Evolutionary conservation across 2,329 filamentous ascomycete species (phyloP), one percentile per base, ranked within the genome.

Genomic region (Triangularia verruculosa): DNA sequence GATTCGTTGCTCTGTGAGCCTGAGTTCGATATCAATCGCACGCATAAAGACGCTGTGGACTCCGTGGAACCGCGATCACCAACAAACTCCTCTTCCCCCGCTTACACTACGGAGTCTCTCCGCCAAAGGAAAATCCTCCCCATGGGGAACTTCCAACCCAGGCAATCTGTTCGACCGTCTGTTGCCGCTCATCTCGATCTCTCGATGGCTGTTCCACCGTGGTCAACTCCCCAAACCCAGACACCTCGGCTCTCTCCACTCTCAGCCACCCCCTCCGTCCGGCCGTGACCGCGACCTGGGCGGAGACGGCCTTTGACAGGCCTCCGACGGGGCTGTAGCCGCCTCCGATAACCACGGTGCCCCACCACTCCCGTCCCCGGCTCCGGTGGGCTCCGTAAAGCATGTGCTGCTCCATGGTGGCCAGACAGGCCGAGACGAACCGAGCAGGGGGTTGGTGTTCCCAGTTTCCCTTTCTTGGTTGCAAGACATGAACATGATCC

Each of bases 341-440:
- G 0, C 78, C 78, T 9, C 82, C 82, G 43, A 86, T 68, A 4
- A 86, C 79, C 25, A 87, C 68, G 1, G 82, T 84, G n/a, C 85
- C 84, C 84, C 85, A 87, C 79, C 81, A 85, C 64, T 80, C 78
- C 3, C 84, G 78, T 25, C 69, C 72, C 4, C 76, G 75, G 66
- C 81, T 85, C 39, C 69, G 71, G 64, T 78, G 77, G 6, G 71
- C 64, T 2, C 78, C 77, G 71, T 87, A 86, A 4, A 86, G 73
- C 76, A 86, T 83, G 70, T 79, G 80, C 51, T 75, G 69, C 57
- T 80, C 77, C 3, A 80, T 78, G 0, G 76, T 75, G 1, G 75
- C 71, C 6, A 84, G 70, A 4, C 79, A 70, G 2, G 74, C 73
- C 5, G 66, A 63, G 24, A 25, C 51, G 22, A 54, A 54, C 27